Evolutionary conservation across 1,139 yeast species (phyloP).

Genomic region (Kodamaea fungicola): DNA sequence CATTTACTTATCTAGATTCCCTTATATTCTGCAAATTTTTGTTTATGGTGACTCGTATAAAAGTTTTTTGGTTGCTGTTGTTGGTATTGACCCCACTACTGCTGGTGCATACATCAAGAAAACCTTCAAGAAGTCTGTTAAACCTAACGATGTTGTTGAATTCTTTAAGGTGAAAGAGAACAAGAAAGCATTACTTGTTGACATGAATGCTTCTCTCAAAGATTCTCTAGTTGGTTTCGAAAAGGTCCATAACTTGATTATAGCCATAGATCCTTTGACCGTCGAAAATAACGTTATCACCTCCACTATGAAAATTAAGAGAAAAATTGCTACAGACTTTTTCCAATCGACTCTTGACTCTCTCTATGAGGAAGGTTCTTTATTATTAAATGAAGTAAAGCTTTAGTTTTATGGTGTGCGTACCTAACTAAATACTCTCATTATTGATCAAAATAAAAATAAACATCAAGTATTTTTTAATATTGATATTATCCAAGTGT

Average conservation of each 20-base stretch:
- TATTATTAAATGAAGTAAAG: conserved; percentile 14
- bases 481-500: no score
- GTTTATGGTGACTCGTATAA: conserved; percentile 28
- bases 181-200: conserved; percentile 25
- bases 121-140: conserved; percentile 9
- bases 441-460: no score
- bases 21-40: conserved; percentile 53
- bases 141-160: conserved; percentile 25
- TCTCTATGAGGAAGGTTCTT: conserved; percentile 60
- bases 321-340: conserved; percentile 54
- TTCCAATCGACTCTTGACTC: conserved; percentile 45
- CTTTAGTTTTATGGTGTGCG: no score
- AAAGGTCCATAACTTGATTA: conserved; percentile 55
- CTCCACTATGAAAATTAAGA: conserved; percentile 72
- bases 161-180: conserved; percentile 27
- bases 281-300: conserved; percentile 63
- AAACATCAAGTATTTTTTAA: no score
- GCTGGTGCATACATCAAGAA: conserved; percentile 9
- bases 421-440: no score
- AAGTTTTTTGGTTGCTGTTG: conserved; percentile 26
- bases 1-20: conserved; percentile 51
- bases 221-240: conserved; percentile 49
- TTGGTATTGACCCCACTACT: conserved; percentile 46
- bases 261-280: conserved; percentile 65
- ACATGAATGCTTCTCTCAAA: conserved; percentile 23